A percentile compares a stretch with the other conserved stretches of the same genome.
phyloP scores from a whole-genome alignment of 306 rosid species.

The Quillaja saponaria region DNA sequence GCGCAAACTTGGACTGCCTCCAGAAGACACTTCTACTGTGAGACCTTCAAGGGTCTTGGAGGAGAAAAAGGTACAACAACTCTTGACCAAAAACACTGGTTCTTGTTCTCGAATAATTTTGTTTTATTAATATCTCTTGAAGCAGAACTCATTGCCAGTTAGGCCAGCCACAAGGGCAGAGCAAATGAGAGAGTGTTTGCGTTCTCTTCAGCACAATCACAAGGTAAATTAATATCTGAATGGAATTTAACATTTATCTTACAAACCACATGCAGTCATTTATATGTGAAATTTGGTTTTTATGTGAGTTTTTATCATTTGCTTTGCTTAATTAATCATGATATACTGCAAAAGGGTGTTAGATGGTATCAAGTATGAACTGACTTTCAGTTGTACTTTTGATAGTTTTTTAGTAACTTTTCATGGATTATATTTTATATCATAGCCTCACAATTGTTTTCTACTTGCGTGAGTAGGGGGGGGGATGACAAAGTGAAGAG shows the following conservation, averaged over 20 bases:
- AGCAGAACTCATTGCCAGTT: conserved; percentile 69
- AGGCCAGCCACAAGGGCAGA: conserved; percentile 88
- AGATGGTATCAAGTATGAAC: too few relatives aligned
- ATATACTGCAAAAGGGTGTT: neutral
- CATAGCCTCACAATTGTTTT: conserved; percentile 8
- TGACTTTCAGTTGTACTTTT: neutral
- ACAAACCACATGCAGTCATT: conserved; percentile 18
- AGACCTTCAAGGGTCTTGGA: conserved; percentile 78
- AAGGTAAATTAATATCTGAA: conserved; percentile 57
- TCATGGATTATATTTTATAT: neutral
- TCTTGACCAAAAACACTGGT: conserved; percentile 16
- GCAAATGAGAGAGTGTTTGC: conserved; percentile 93
- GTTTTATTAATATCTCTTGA: conserved; percentile 15
- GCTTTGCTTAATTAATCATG: neutral
- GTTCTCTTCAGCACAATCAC: conserved; percentile 87
- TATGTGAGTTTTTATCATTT: too few relatives aligned
- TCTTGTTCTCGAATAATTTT: neutral
- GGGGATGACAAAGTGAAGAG: conserved; percentile 64
- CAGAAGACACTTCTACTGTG: conserved; percentile 70
- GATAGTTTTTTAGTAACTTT: neutral
- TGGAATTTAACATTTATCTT: conserved; percentile 4
- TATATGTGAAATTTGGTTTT: neutral
- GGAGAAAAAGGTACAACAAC: conserved; percentile 73
- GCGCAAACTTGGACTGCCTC: conserved; percentile 81
- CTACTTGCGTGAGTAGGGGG: conserved; percentile 52